These are phyloP conservation scores for Ceratobasidium sp. DNA, from an alignment of 1,284 basidiomycete species.

Conservation along the genomic window DNA sequence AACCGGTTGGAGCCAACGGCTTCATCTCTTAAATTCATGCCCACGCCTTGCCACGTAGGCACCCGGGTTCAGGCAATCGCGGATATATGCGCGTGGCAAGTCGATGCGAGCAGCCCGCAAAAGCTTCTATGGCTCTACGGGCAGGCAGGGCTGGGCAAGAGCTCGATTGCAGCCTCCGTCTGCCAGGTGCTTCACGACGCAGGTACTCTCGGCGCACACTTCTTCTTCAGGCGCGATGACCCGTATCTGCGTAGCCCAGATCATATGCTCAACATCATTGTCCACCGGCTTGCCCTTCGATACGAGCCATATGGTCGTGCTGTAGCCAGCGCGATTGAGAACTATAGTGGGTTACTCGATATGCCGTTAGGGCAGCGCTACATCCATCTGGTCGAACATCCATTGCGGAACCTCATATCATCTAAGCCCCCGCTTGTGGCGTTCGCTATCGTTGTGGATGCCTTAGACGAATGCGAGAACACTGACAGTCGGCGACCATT, in stretches of 20 bases:
- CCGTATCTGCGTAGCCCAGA: constrained; percentile 9
- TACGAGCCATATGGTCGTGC: neutral
- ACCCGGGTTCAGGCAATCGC: constrained; percentile 45
- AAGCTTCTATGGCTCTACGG: constrained; percentile 49
- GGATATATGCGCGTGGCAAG: constrained; percentile 44
- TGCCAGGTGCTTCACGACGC: constrained; percentile 39
- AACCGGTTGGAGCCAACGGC: neutral
- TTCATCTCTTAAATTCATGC: neutral
- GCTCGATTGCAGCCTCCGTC: constrained; percentile 48
- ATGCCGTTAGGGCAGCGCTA: neutral
- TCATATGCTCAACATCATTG: constrained; percentile 30
- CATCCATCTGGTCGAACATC: constrained; percentile 4
- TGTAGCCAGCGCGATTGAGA: neutral
- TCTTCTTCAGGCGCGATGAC: constrained; percentile 50
- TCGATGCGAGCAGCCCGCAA: neutral
- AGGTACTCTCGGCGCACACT: constrained; percentile 49
- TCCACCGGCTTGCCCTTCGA: constrained; percentile 18
- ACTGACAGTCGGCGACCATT: neutral
- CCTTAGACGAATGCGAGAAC: constrained; percentile 38
- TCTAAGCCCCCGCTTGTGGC: neutral
- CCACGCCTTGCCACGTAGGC: constrained; percentile 15
- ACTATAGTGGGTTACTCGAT: neutral
- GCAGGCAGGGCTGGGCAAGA: constrained; percentile 49
- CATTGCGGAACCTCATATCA: neutral
- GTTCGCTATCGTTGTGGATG: constrained; percentile 36